phyloP scores from a whole-genome alignment of 306 rosid species.

The Lupinus albus region DNA sequence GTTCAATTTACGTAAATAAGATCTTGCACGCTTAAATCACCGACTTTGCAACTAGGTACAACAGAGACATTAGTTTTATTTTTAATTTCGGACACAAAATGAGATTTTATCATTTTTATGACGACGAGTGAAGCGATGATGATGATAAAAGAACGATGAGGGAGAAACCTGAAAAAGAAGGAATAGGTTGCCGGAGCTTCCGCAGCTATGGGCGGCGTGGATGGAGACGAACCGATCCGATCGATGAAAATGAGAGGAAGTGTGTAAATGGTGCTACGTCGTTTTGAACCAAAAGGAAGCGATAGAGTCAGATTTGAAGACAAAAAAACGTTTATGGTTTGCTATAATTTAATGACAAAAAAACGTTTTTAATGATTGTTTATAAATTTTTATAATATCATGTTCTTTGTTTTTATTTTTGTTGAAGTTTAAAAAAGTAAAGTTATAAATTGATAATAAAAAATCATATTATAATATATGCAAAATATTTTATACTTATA shows the following conservation, averaged over 20 bases:
- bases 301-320: not conserved
- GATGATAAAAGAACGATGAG: conserved; percentile 1
- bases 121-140: not conserved
- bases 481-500: too few relatives aligned
- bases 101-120: not conserved
- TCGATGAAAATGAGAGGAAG: not conserved
- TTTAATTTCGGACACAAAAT: not conserved
- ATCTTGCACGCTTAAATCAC: conserved; percentile 39
- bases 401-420: too few relatives aligned
- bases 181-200: conserved; percentile 39
- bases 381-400: too few relatives aligned
- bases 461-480: too few relatives aligned
- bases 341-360: too few relatives aligned
- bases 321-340: not conserved
- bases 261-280: not conserved
- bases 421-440: too few relatives aligned
- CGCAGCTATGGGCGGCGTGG: conserved; percentile 35
- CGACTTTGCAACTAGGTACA: not conserved
- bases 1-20: conserved; percentile 26
- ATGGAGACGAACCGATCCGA: too few relatives aligned
- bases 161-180: conserved; percentile 40
- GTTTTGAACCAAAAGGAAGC: not conserved
- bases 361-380: too few relatives aligned
- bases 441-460: too few relatives aligned
- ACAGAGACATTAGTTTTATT: conserved; percentile 6